Evolutionary conservation across 306 rosid genomes (phyloP).

Genomic region (Begonia masoniana): DNA sequence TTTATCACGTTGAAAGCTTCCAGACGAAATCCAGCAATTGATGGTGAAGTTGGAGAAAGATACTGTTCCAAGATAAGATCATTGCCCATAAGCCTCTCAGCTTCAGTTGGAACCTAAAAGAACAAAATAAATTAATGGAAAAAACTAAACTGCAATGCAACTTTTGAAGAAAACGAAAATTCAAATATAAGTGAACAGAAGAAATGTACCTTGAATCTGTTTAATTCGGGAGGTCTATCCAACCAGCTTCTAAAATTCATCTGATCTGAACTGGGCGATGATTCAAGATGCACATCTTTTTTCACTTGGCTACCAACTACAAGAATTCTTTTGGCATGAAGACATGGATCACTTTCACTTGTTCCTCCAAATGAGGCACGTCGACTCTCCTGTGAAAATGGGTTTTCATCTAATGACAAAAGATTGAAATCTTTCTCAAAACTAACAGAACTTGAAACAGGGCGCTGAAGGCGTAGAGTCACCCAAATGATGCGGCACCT

Average conservation of each 20-base stretch:
- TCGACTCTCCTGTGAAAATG: constrained; percentile 55
- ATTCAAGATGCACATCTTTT: constrained; percentile 39
- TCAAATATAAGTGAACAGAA: constrained; percentile 8
- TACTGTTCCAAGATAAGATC: constrained; percentile 71
- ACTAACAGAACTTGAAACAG: constrained; percentile 71
- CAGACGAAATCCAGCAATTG: constrained; percentile 82
- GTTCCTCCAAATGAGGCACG: constrained; percentile 85
- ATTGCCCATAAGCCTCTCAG: constrained; percentile 59
- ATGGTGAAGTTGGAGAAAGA: constrained; percentile 60
- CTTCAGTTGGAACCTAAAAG: constrained; percentile 74
- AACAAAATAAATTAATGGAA: constrained; percentile 10
- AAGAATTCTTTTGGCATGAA: constrained; percentile 89
- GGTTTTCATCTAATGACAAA: constrained; percentile 79
- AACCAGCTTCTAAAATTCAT: constrained; percentile 40
- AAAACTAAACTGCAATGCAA: neutral
- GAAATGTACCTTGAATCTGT: constrained; percentile 68
- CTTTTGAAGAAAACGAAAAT: constrained; percentile 8
- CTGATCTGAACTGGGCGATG: constrained; percentile 55
- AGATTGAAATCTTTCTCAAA: constrained; percentile 56
- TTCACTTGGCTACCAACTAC: constrained; percentile 57
- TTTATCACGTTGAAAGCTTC: constrained; percentile 80
- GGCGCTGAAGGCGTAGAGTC: constrained; percentile 61
- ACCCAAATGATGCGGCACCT: constrained; percentile 94
- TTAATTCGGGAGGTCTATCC: constrained; percentile 71
- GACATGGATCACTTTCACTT: constrained; percentile 56